phyloP scores from a whole-genome alignment of 202 grass and related monocot genomes.

The Carex arenaria region DNA sequence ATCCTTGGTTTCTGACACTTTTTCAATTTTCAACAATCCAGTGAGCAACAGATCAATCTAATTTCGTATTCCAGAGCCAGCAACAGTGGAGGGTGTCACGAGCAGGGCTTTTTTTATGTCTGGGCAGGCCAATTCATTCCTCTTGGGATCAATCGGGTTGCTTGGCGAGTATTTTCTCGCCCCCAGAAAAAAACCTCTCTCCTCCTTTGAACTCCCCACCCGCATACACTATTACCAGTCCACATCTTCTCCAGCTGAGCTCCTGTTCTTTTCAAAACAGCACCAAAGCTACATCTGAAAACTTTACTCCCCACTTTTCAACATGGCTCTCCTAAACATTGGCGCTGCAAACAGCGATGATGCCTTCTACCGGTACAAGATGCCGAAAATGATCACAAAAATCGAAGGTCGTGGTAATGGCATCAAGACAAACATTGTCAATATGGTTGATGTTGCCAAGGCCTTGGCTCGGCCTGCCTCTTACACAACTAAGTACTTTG shows the following conservation, averaged over 20 bases:
- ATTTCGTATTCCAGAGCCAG: slow-evolving; percentile 31
- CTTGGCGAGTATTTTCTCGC: slow-evolving; percentile 52
- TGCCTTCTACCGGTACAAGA: slow-evolving; percentile 94
- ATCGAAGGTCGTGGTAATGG: slow-evolving; percentile 82
- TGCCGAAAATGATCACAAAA: slow-evolving; percentile 81
- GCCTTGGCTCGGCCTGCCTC: slow-evolving; percentile 63
- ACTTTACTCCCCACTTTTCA: background rate
- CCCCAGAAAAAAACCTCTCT: slow-evolving; percentile 43
- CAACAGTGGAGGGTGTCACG: slow-evolving; percentile 40
- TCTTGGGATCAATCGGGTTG: slow-evolving; percentile 47
- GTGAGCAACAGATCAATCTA: background rate
- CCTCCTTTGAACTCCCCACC: slow-evolving; percentile 24
- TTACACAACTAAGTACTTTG: slow-evolving; percentile 78
- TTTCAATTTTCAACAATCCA: background rate
- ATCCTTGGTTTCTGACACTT: background rate
- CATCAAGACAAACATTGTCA: slow-evolving; percentile 83
- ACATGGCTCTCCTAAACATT: slow-evolving; percentile 85
- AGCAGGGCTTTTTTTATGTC: slow-evolving; percentile 53
- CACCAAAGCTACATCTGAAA: slow-evolving; percentile 1
- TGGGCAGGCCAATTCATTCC: slow-evolving; percentile 44
- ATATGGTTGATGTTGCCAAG: slow-evolving; percentile 87
- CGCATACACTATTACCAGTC: slow-evolving; percentile 24
- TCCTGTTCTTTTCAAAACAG: background rate
- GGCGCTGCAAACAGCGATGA: slow-evolving; percentile 77
- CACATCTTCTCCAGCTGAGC: slow-evolving; percentile 6